Base-by-base conservation (phyloP, 805 yeast species). In the Pichia cabralensis region DNA sequence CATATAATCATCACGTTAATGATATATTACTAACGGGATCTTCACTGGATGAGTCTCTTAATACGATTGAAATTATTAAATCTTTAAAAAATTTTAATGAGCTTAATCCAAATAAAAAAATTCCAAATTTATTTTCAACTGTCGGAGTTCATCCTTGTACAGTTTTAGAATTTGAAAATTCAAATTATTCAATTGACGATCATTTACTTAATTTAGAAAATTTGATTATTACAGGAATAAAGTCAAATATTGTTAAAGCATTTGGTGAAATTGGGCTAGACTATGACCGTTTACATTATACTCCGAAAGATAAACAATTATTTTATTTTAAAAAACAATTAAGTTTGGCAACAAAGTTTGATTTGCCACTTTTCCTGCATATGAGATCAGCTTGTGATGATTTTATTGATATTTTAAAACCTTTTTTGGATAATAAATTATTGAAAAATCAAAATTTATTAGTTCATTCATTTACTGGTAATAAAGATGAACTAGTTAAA, bases 221-320 rank as follows among this genome's bases (percentile, higher is more conserved):
- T 3, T 45, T 80, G n/a, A 71, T 75, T 0, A 40, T 55, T 6
- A 46, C 58, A 1, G 81, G 85, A 5, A 52, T 57, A 21, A 49
- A 60, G 8, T 44, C 51, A 11, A 80, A 80, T 1, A 47, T 60
- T 3, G 80, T 92, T 19, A 71, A 70, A 47, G 92, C 96, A 1
- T 79, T 88, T 60, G 99, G 99, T 11, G 99, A 92, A 58, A 75
- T 92, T 33, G 99, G 99, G 0, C 63, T 92, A 31, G 99, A 92
- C 53, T 89, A 88, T 53, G 99, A 92, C 56, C 62, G 99, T 40
- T 60, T 92, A 33, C 78, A 82, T 46, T 81, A 74, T 49, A 73
- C 96, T 0, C 62, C 81, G 2, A 73, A 65, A 37, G 77, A 71
- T 6, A 70, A 73, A 41, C 99, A 92, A 54, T 45, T 60, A 25